A percentile compares a stretch with the other conserved stretches of the same genome.
Evolutionary conservation across 2,329 filamentous ascomycete genomes (phyloP).

Genomic region (Pseudogymnoascus sp.): DNA sequence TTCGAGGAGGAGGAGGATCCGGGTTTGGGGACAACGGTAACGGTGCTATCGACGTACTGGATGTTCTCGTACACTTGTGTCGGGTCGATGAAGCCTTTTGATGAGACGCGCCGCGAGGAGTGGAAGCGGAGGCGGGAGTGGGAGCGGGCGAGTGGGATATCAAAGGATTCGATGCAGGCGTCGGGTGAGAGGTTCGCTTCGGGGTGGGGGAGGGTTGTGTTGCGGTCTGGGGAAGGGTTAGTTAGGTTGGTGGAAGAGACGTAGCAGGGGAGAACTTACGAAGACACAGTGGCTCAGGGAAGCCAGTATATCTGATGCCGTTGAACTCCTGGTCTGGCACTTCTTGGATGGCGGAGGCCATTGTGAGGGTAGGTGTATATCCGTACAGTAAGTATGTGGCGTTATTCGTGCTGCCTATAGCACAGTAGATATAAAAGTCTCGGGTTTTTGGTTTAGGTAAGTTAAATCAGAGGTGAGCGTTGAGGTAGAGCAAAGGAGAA

Average conservation of each 20-base stretch:
- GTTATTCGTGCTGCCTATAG: neutral
- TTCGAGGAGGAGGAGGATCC: neutral
- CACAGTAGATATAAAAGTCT: neutral
- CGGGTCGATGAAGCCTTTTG: constrained; percentile 12
- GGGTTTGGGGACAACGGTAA: neutral
- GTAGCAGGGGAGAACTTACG: constrained; percentile 15
- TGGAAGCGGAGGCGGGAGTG: constrained; percentile 18
- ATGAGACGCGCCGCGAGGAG: constrained; percentile 14
- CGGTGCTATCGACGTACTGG: constrained; percentile 18
- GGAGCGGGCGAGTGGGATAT: constrained; percentile 37
- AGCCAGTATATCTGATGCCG: constrained; percentile 33
- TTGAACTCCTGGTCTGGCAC: neutral
- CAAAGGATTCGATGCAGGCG: constrained; percentile 50
- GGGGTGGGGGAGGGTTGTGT: constrained; percentile 57
- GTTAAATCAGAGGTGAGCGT: neutral
- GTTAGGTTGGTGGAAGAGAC: neutral
- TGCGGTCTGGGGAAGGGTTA: constrained; percentile 35
- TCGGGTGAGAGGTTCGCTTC: constrained; percentile 52
- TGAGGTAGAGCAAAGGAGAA: neutral
- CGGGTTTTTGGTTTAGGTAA: neutral
- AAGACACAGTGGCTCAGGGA: constrained; percentile 26
- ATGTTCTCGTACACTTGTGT: constrained; percentile 21
- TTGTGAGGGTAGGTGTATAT: neutral
- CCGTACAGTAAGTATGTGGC: neutral
- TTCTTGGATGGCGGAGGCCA: constrained; percentile 1